These are phyloP conservation scores for Suillus brevipes DNA, from an alignment of 768 basidiomycete species.

Conservation along the genomic window DNA sequence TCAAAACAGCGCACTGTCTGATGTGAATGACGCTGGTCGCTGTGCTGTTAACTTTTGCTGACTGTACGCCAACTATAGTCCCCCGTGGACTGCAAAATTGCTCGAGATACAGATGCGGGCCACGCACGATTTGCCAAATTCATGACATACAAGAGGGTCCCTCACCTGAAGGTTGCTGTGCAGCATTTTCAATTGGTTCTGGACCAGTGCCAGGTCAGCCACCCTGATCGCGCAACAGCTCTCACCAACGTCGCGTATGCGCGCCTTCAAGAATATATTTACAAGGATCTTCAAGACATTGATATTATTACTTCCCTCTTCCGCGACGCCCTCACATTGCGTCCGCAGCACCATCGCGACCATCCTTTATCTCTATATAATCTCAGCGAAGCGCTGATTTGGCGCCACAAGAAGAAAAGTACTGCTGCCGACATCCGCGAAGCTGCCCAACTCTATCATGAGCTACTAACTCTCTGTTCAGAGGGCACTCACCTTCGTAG, in stretches of 20 bases:
- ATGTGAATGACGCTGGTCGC: not conserved
- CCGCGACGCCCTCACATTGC: not conserved
- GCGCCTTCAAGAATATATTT: not conserved
- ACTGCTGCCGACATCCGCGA: not conserved
- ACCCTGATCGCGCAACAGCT: not conserved
- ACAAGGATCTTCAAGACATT: not conserved
- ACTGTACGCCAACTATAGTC: not conserved
- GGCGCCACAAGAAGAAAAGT: not conserved
- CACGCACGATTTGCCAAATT: not conserved
- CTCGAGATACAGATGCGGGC: not conserved
- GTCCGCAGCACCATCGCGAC: not conserved
- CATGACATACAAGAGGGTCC: not conserved
- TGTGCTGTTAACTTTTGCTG: not conserved
- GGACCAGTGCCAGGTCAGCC: not conserved
- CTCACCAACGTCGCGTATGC: not conserved
- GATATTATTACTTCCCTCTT: not conserved
- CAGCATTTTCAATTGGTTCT: not conserved
- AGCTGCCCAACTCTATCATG: not conserved
- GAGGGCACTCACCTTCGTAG: not conserved
- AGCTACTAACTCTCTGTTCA: not conserved
- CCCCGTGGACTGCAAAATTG: not conserved
- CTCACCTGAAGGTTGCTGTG: not conserved
- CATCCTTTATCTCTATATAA: not conserved
- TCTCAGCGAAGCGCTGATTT: not conserved
- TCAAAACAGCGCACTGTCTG: not conserved